Evolutionary conservation across 208 protist species (phyloP).

Genomic region (Crithidia mellificae): DNA sequence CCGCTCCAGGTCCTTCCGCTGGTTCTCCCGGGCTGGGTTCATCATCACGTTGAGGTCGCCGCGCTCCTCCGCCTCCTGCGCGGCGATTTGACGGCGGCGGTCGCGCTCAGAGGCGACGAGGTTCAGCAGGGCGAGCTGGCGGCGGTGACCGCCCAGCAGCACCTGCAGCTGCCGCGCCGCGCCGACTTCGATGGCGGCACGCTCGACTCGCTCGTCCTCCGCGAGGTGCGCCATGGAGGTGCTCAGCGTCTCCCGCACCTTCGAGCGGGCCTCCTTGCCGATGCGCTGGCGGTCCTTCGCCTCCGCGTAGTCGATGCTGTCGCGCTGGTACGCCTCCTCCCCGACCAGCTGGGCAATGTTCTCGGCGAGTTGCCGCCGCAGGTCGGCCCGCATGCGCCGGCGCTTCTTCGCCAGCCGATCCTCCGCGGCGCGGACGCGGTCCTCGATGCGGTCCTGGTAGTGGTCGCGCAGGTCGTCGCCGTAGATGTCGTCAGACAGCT

Average conservation of each 20-base stretch:
- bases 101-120: constrained; percentile 44
- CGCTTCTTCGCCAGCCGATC: constrained; percentile 32
- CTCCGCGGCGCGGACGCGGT: constrained; percentile 37
- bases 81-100: constrained; percentile 46
- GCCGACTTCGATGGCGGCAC: constrained; percentile 64
- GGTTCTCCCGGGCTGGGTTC: constrained; percentile 35
- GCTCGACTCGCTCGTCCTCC: constrained; percentile 58
- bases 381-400: constrained; percentile 33
- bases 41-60: constrained; percentile 52
- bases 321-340: constrained; percentile 54
- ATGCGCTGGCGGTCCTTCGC: constrained; percentile 43
- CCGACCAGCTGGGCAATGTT: constrained; percentile 47
- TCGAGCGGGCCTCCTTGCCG: constrained; percentile 13
- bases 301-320: constrained; percentile 48
- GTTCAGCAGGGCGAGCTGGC: constrained; percentile 41
- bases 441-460: constrained; percentile 29
- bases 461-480: constrained; percentile 16
- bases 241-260: constrained; percentile 9
- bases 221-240: constrained; percentile 34
- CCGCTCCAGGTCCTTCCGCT: constrained; percentile 28
- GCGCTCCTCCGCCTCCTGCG: constrained; percentile 44
- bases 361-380: constrained; percentile 39
- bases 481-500: constrained; percentile 20
- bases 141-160: constrained; percentile 54
- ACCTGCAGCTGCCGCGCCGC: constrained; percentile 64